Evolutionary conservation across 192 early-diverging fungal genomes (phyloP).

Genomic region (Backusella australiensis): DNA sequence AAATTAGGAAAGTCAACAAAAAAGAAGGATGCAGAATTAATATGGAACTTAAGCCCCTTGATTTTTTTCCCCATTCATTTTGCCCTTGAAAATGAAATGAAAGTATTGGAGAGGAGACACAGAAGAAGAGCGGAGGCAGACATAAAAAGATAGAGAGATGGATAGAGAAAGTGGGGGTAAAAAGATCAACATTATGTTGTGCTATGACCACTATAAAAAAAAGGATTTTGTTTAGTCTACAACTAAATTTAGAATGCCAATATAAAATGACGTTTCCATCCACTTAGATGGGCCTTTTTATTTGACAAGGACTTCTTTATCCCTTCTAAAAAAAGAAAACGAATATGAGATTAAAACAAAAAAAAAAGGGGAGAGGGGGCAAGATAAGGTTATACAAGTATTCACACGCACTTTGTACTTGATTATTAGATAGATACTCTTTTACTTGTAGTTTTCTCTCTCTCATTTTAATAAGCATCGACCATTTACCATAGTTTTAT

Average conservation of each 20-base stretch:
- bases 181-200: background rate
- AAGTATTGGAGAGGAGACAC: background rate
- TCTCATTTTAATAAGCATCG: background rate
- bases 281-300: background rate
- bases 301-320: background rate
- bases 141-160: too few species aligned
- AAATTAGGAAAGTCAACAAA: constrained; percentile 3
- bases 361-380: background rate
- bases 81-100: background rate
- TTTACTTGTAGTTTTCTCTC: background rate
- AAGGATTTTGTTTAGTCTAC: background rate
- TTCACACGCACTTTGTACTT: background rate
- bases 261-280: background rate
- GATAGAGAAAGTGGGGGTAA: background rate
- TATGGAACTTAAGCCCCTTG: background rate
- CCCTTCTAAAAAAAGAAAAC: background rate
- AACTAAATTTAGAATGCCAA: background rate
- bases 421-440: background rate
- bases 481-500: background rate
- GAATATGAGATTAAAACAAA: background rate
- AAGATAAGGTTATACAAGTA: background rate
- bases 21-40: background rate
- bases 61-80: background rate
- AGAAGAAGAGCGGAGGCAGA: background rate
- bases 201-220: background rate